Base-by-base conservation (phyloP, 805 yeast genomes). In the Metschnikowia amazonensis region DNA sequence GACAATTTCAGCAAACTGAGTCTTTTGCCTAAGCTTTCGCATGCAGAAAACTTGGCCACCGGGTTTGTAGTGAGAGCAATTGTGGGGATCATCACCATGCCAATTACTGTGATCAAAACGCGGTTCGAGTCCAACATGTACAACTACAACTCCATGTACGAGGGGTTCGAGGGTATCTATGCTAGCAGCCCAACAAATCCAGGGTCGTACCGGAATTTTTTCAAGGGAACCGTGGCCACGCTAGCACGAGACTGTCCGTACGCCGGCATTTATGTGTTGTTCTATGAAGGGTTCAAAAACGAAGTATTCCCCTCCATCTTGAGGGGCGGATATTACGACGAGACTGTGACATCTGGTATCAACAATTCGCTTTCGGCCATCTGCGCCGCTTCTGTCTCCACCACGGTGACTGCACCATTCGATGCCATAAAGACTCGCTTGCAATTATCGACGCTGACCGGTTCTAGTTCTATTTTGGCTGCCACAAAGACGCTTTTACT, bases 1-100 rank as follows among this genome's bases (percentile, higher is more conserved):
- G 18, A 77, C 76, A 29, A 24, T 9, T 9, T 14, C 13, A 42
- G 46, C 28, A 34, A 35, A 7, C 32, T 49, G 13, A 49, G 56
- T 30, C 76, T 65, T 14, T 68, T 92, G 44, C 98, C 98, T 3
- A 82, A 79, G 59, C 72, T 94, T 30, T 70, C 86, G 2, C 81
- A 80, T 52, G 55, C 68, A 27, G 89, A 82, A 48, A 94, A 94
- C 60, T 65, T 90, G 42, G 43, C 78, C 5, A 75, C 90, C 0
- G 98, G 99, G 3, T 86, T 87, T 35, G 56, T 82, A 2, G 82
- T 95, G 1, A 72, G 99, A 46, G 89, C 89, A 0, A 46, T 78
- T 1, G 95, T 89, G 1, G 99, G 99, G 1, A 76, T 83, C 51
- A 50, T 87, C 7, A 88, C 96, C 5, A 94, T 94, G 99, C 99